Conservation (phyloP, 495 filamentous ascomycete species). For the Tuber melanosporum region DNA sequence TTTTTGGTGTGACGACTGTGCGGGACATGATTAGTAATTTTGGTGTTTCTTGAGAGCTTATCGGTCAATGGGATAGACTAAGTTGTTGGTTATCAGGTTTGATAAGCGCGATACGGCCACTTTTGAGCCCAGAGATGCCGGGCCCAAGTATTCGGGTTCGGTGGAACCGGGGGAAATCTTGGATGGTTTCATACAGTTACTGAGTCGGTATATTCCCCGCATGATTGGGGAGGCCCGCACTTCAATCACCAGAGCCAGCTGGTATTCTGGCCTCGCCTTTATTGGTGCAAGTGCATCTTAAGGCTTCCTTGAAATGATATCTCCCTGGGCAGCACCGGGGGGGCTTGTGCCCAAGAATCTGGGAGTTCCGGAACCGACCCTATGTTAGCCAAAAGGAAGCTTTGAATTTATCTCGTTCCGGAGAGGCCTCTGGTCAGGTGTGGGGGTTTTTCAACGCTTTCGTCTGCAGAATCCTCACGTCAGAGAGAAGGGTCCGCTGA, state of each 20-base stretch:
- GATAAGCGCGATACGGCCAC: not conserved
- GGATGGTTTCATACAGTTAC: not conserved
- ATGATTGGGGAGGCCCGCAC: not conserved
- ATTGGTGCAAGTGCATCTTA: no score
- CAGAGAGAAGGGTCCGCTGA: not conserved
- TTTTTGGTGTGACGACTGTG: not conserved
- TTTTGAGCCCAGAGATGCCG: not conserved
- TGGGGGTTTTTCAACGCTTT: not conserved
- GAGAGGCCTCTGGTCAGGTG: not conserved
- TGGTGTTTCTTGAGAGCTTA: not conserved
- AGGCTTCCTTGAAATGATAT: not conserved
- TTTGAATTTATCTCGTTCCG: not conserved
- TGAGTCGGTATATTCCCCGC: not conserved
- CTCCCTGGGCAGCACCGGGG: not conserved
- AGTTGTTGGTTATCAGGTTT: not conserved
- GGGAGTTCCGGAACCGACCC: not conserved
- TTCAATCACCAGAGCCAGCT: not conserved
- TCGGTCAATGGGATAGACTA: not conserved
- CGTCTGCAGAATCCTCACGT: not conserved
- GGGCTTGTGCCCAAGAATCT: not conserved
- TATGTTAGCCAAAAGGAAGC: not conserved
- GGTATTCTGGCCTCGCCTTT: not conserved
- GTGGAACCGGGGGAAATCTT: not conserved
- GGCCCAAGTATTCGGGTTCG: not conserved
- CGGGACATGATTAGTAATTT: not conserved